Evolutionary conservation across 1,284 basidiomycete genomes (phyloP).

Genomic region (Pulchroboletus neoregius): DNA sequence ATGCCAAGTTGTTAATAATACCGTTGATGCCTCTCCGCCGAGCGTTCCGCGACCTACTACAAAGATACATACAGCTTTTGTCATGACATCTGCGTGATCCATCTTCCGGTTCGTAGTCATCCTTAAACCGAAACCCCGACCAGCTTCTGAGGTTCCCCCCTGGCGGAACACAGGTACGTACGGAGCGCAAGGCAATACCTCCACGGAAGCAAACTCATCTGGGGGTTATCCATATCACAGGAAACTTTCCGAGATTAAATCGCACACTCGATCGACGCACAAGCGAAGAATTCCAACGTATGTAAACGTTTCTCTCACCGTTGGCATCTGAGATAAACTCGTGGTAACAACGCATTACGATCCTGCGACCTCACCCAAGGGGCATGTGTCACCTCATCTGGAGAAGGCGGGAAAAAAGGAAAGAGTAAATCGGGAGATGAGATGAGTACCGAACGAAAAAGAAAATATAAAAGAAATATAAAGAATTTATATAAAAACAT

Average conservation of each 20-base stretch:
- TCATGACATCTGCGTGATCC: slow-evolving; percentile 16
- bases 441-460: background rate
- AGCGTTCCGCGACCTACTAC: slow-evolving; percentile 4
- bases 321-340: slow-evolving; percentile 32
- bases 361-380: slow-evolving; percentile 27
- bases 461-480: background rate
- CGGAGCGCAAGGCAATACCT: slow-evolving; percentile 1
- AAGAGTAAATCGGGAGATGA: slow-evolving; percentile 2
- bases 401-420: slow-evolving; percentile 7
- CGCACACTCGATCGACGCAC: slow-evolving; percentile 28
- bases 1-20: slow-evolving; percentile 16
- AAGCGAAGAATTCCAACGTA: slow-evolving; percentile 8
- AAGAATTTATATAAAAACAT: slow-evolving; percentile 4
- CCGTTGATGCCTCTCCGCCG: slow-evolving; percentile 3
- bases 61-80: slow-evolving; percentile 3
- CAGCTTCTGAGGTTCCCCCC: background rate
- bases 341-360: slow-evolving; percentile 27
- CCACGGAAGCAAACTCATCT: slow-evolving; percentile 13
- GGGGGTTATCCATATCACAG: slow-evolving; percentile 13
- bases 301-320: slow-evolving; percentile 19
- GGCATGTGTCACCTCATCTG: slow-evolving; percentile 25
- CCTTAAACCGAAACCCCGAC: slow-evolving; percentile 1
- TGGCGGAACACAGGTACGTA: slow-evolving; percentile 18
- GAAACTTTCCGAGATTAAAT: slow-evolving; percentile 27
- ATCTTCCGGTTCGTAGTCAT: slow-evolving; percentile 1